phyloP scores from a whole-genome alignment of 768 basidiomycete species.

The Pulveroboletus sp. region DNA sequence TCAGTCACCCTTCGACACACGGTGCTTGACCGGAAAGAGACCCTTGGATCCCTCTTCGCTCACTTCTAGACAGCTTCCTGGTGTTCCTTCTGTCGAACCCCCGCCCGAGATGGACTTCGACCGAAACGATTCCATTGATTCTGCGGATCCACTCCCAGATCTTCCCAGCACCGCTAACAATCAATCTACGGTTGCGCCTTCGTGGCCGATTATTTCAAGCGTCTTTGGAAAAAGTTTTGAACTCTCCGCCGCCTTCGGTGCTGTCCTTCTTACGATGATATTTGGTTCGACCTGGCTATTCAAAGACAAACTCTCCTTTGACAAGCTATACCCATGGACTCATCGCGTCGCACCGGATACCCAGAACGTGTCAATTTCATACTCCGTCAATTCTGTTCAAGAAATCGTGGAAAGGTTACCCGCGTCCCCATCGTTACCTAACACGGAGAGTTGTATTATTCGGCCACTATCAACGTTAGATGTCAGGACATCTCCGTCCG shows the following conservation, averaged over 20 bases:
- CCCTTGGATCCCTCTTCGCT: conserved; percentile 45
- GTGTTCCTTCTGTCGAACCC: conserved; percentile 40
- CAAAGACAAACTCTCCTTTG: conserved; percentile 16
- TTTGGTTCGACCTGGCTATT: conserved; percentile 26
- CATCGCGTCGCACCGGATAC: neutral
- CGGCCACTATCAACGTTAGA: too few relatives aligned
- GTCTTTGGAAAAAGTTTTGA: conserved; percentile 13
- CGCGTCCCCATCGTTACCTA: neutral
- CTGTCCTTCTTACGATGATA: conserved; percentile 21
- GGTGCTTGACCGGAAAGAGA: conserved; percentile 62
- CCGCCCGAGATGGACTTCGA: conserved; percentile 24
- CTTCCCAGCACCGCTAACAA: conserved; percentile 16
- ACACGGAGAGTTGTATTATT: neutral
- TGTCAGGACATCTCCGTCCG: neutral
- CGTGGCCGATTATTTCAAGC: conserved; percentile 14
- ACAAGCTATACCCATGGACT: conserved; percentile 10
- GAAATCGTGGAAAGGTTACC: neutral
- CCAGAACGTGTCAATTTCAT: neutral
- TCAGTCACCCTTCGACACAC: conserved; percentile 41
- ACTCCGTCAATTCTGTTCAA: conserved; percentile 3
- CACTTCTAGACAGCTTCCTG: conserved; percentile 58
- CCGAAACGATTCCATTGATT: conserved; percentile 9
- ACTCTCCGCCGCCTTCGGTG: conserved; percentile 15
- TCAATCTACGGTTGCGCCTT: conserved; percentile 10
- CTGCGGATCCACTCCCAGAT: conserved; percentile 14